Evolutionary conservation across 768 basidiomycete genomes (phyloP).

Genomic region (Postia placenta): DNA sequence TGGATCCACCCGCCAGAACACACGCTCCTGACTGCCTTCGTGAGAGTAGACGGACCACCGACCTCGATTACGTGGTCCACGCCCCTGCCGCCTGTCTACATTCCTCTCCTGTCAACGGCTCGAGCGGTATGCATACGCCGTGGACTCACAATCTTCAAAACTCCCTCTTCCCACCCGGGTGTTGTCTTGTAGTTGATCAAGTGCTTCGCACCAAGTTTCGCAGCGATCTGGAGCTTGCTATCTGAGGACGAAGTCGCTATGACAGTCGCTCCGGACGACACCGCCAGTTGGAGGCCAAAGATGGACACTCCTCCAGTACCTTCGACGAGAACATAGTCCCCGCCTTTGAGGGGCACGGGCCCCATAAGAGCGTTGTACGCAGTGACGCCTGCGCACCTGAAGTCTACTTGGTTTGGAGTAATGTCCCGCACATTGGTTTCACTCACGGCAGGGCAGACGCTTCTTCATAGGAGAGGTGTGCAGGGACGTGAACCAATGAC

Average conservation of each 20-base stretch:
- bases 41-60: constrained; percentile 46
- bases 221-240: constrained; percentile 48
- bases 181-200: constrained; percentile 58
- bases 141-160: constrained; percentile 37
- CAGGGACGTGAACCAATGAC: constrained; percentile 43
- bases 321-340: constrained; percentile 49
- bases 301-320: constrained; percentile 55
- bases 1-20: constrained; percentile 39
- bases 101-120: not conserved
- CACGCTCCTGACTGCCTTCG: constrained; percentile 35
- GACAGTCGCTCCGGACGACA: constrained; percentile 55
- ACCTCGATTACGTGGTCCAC: constrained; percentile 42
- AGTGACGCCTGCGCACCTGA: constrained; percentile 53
- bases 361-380: constrained; percentile 57
- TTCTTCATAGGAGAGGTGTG: constrained; percentile 60
- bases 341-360: constrained; percentile 43
- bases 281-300: constrained; percentile 54
- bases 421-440: not conserved
- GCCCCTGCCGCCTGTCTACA: constrained; percentile 25
- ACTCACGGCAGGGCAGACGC: constrained; percentile 56
- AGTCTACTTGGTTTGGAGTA: not conserved
- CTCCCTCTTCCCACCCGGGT: constrained; percentile 53
- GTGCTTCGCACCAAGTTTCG: constrained; percentile 47
- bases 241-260: constrained; percentile 66
- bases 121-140: not conserved